Evolutionary conservation across 345 rosid species (phyloP).

Genomic region (Eucalyptus decipiens): DNA sequence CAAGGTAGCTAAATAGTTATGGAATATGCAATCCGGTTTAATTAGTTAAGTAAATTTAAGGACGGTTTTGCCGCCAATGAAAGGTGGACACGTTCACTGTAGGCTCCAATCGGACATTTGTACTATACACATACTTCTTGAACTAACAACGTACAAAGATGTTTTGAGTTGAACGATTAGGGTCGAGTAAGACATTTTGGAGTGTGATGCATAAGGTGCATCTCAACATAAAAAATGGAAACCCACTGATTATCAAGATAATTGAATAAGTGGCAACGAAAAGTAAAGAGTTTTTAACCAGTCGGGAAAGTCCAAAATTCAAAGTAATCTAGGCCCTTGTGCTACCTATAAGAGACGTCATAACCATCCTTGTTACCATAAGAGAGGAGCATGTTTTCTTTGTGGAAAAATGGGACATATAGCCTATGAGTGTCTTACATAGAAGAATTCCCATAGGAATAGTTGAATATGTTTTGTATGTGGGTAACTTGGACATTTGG

Average conservation of each 20-base stretch:
- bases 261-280: fast-evolving
- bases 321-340: background rate
- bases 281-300: too few relatives aligned
- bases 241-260: background rate
- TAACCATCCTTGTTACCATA: too few relatives aligned
- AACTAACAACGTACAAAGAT: too few relatives aligned
- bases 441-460: too few relatives aligned
- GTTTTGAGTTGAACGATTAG: too few relatives aligned
- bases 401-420: background rate
- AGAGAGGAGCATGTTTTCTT: background rate
- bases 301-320: background rate
- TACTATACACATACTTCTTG: too few relatives aligned
- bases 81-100: too few relatives aligned
- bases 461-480: background rate
- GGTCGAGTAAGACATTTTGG: too few relatives aligned
- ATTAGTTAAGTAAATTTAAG: background rate
- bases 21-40: background rate
- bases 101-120: too few relatives aligned
- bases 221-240: background rate
- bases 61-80: fast-evolving
- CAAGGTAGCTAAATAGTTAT: background rate
- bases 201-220: background rate
- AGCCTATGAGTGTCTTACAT: fast-evolving
- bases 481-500: background rate
- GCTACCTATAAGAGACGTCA: background rate